Base-by-base conservation (phyloP, 768 basidiomycete genomes). In the Rhizopogon roseolus region DNA sequence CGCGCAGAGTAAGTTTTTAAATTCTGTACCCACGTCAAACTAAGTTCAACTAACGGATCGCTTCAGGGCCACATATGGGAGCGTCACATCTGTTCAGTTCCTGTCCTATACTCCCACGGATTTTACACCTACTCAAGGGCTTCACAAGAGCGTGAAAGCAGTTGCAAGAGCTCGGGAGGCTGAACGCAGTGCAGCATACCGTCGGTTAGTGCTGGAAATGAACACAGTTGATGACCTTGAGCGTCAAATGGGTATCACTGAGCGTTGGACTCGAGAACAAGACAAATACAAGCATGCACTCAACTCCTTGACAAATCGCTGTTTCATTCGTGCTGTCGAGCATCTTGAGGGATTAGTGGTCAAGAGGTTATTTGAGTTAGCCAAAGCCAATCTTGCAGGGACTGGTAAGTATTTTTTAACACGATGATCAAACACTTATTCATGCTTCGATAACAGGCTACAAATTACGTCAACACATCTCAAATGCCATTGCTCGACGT, bases 321-420 rank as follows among this genome's bases (percentile, higher is more conserved):
- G 59, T 11, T 75, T 73, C 49, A 63, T 60, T 7, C 51, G 41
- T 11, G 69, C 68, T 1, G 60, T 76, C 1, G 62, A 72, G 14
- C 56, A 63, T 11, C 56, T 76, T 0, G 67, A 74, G 45, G 41
- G 58, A 17, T 67, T 76, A 13, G 67, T 70, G 6, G 57, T 73
- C 0, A 67, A 68, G 54, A 62, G 65, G 1, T 56, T 76, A 2
- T 73, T 76, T 57, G 72, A 76, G 56, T 62, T 76, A 5, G 67
- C 71, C 28, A 70, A 70, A 54, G 52, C 73, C 38, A 73, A 74
- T 57, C 56, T 74, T 13, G 60, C 67, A 16, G 54, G 60, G 4
- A 74, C 66, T 25, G 73, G 73, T 72, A 53, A 38, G 64, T 37
- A 60, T 27, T 13, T 37, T 37, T 11, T 14, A 14, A 29, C 16